phyloP scores from a whole-genome alignment of 352 stramenopile genomes.

The Phytophthora ohioensis region DNA sequence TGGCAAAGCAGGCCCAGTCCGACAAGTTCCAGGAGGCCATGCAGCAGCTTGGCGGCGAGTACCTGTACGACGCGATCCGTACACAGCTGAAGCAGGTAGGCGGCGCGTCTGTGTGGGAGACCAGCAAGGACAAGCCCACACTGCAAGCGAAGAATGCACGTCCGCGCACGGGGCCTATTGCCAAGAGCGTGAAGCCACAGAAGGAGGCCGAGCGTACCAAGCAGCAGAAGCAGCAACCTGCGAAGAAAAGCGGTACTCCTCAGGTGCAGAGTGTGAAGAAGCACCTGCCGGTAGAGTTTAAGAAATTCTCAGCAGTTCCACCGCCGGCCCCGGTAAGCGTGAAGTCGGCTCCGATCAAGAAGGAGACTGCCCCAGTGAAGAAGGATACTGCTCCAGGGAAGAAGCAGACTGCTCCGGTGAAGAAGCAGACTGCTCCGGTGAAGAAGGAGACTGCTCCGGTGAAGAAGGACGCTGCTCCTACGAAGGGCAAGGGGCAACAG shows the following conservation, averaged over 20 bases:
- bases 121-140: constrained; percentile 20
- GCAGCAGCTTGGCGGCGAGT: constrained; percentile 19
- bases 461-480: not conserved
- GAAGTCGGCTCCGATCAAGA: constrained; percentile 10
- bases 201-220: constrained; percentile 1
- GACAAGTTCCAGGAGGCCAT: constrained; percentile 34
- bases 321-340: constrained; percentile 16
- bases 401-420: not conserved
- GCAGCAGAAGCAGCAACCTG: constrained; percentile 3
- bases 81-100: constrained; percentile 23
- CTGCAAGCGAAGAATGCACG: constrained; percentile 22
- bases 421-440: constrained; percentile 6
- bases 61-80: constrained; percentile 34
- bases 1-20: constrained; percentile 28
- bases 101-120: constrained; percentile 21
- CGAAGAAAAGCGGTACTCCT: constrained; percentile 19
- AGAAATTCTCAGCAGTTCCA: constrained; percentile 10
- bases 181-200: constrained; percentile 4
- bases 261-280: constrained; percentile 22
- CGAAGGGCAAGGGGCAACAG: constrained; percentile 3
- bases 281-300: constrained; percentile 11
- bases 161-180: not conserved
- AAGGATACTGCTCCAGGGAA: not conserved
- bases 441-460: constrained; percentile 9
- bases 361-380: not conserved